A percentile compares a stretch with the other conserved stretches of the same genome.
Evolutionary conservation across 1,139 yeast species (phyloP).

Genomic region (Oligophagozyma castellii): DNA sequence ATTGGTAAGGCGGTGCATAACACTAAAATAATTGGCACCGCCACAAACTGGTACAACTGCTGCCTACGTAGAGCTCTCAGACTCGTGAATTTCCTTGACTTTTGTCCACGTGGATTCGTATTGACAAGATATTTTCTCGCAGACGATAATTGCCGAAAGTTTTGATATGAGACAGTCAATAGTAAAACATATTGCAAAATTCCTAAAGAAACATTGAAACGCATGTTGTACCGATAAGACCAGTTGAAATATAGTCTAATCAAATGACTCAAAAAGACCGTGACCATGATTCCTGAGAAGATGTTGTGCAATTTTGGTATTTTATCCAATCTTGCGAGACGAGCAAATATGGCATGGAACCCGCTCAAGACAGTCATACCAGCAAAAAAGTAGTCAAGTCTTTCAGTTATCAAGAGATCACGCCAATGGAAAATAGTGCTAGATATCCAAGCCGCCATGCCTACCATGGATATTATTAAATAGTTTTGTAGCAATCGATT

Average conservation of each 20-base stretch:
- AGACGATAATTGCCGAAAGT: slow-evolving; percentile 14
- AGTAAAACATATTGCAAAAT: slow-evolving; percentile 46
- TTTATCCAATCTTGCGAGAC: slow-evolving; percentile 45
- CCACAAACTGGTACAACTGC: slow-evolving; percentile 30
- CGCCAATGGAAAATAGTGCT: slow-evolving; percentile 81
- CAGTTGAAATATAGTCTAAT: slow-evolving; percentile 57
- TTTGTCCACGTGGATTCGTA: neutral
- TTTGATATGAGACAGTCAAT: slow-evolving; percentile 22
- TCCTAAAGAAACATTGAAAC: slow-evolving; percentile 73
- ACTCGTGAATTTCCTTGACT: slow-evolving; percentile 6
- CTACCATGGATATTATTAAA: slow-evolving; percentile 32
- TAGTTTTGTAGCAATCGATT: slow-evolving; percentile 16
- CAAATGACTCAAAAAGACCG: slow-evolving; percentile 47
- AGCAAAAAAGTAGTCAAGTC: slow-evolving; percentile 84
- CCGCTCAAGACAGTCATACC: slow-evolving; percentile 77
- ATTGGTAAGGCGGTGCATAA: slow-evolving; percentile 51
- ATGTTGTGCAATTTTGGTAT: slow-evolving; percentile 17
- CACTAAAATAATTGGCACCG: slow-evolving; percentile 37
- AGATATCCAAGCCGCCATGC: slow-evolving; percentile 82
- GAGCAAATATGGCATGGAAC: slow-evolving; percentile 48
- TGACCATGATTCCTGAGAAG: slow-evolving; percentile 32
- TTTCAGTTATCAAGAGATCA: slow-evolving; percentile 67
- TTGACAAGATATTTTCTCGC: slow-evolving; percentile 1
- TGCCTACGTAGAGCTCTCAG: slow-evolving; percentile 2
- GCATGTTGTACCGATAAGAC: slow-evolving; percentile 92